Evolutionary conservation across 2,329 filamentous ascomycete genomes (phyloP), one percentile per base, ranked within the genome.

Genomic region (Colletotrichum eremochloae): DNA sequence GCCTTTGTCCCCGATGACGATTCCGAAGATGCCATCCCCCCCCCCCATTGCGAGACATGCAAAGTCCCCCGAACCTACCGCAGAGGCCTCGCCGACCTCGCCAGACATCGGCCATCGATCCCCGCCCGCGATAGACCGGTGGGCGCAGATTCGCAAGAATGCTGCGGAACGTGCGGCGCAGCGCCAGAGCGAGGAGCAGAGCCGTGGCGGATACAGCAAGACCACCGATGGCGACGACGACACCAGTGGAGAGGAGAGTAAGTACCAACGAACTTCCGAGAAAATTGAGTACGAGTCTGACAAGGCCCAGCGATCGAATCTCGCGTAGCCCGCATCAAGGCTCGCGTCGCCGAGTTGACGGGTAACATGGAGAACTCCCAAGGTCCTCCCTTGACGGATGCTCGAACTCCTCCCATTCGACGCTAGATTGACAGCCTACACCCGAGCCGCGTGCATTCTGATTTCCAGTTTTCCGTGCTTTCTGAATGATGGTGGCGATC

Each of bases 81-180:
- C 78, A 31, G 77, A 74, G 58, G 78, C 68, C 62, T 78, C 71
- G 14, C 61, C 53, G 15, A 75, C 77, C 44, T 77, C 79, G 40
- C 80, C 29, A 78, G 81, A 68, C n/a, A 65, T 71, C 38, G 58
- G 71, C 31, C 62, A 73, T 31, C 65, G 76, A 38, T 78, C 81
- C 36, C 77, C 79, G 3, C 84, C 86, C 5, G 83, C 84, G 42
- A 87, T 93, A 75, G 95, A 98, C 79, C 91, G 96, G 67, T 99
- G 96, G 96, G 96, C 96, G 0, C 94, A 97, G 82, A 98, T 98
- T 76, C 91, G 95, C 75, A 96, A 95, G 86, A 98, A 98, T 78
- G 96, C 96, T 14, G 95, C 95, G 4, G 93, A 96, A 74, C 89
- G 95, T 72, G 93, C 93, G 46, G 86, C 89, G 8, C 87, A 87